phyloP scores from a whole-genome alignment of 345 rosid species.

The Rhodomyrtus tomentosa region DNA sequence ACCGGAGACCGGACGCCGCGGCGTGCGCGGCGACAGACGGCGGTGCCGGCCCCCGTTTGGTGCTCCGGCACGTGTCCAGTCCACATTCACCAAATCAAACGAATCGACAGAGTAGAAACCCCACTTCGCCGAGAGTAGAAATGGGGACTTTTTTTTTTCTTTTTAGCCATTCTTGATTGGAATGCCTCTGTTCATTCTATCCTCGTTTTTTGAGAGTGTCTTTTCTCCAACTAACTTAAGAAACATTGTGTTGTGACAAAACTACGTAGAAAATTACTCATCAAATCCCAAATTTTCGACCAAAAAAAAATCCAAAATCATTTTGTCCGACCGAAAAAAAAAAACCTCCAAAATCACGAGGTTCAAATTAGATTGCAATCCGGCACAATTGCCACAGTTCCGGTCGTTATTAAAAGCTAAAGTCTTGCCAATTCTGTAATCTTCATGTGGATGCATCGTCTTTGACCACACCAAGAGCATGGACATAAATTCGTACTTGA shows the following conservation, averaged over 20 bases:
- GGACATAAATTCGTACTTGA: fast-evolving
- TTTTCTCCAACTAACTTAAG: neutral
- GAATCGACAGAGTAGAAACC: neutral
- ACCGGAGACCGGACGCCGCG: neutral
- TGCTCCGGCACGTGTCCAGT: neutral
- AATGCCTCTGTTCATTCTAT: neutral
- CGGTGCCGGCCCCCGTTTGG: neutral
- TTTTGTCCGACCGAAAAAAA: too few relatives aligned
- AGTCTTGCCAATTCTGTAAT: fast-evolving
- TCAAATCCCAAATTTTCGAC: too few relatives aligned
- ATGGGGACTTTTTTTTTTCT: neutral
- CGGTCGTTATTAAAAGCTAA: neutral
- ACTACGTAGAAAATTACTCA: neutral
- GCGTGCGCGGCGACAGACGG: neutral
- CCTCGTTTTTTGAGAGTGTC: neutral
- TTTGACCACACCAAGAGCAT: neutral
- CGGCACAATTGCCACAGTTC: neutral
- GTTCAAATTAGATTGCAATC: neutral
- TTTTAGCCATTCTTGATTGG: neutral
- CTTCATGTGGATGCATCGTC: fast-evolving
- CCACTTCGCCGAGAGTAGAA: neutral
- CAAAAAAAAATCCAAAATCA: too few relatives aligned
- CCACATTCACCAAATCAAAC: neutral
- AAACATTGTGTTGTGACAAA: neutral
- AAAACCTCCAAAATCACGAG: neutral